Conservation (phyloP, 148 eudicot species). For the Agrostemma githago region DNA sequence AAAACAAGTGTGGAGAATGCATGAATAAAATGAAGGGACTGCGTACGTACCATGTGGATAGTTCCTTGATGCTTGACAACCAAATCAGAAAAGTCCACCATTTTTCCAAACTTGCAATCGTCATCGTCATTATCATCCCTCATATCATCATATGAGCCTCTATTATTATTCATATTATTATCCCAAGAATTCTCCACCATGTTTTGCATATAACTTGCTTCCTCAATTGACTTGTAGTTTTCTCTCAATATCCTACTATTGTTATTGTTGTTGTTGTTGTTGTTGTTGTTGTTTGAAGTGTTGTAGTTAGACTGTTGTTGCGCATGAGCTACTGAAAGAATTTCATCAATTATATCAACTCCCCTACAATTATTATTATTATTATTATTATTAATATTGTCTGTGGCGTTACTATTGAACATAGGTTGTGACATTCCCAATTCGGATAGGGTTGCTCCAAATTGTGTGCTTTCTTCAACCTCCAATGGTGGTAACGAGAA, state of each 20-base stretch:
- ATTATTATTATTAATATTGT: no score
- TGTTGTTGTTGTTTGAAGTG: background rate
- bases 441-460: slow-evolving; percentile 18
- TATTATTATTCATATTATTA: slow-evolving; percentile 8
- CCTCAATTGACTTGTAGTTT: slow-evolving; percentile 10
- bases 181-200: slow-evolving; percentile 37
- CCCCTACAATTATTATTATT: slow-evolving; percentile 20
- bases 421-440: slow-evolving; percentile 36
- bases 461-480: slow-evolving; percentile 51
- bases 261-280: no score
- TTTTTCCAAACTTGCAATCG: slow-evolving; percentile 36
- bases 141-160: slow-evolving; percentile 34
- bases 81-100: slow-evolving; percentile 64
- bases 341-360: slow-evolving; percentile 48
- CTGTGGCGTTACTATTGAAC: slow-evolving; percentile 10
- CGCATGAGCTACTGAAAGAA: slow-evolving; percentile 70
- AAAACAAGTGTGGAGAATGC: no score
- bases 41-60: slow-evolving; percentile 45
- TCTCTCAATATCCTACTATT: background rate
- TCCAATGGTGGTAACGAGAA: slow-evolving; percentile 75
- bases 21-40: background rate
- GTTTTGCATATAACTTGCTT: slow-evolving; percentile 26
- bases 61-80: slow-evolving; percentile 55
- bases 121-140: slow-evolving; percentile 31
- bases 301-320: slow-evolving; percentile 35